Percentiles rank a stretch among this genome's conserved stretches.
Evolutionary conservation across 768 basidiomycete genomes (phyloP).

Genomic region (Clavulina sp.): DNA sequence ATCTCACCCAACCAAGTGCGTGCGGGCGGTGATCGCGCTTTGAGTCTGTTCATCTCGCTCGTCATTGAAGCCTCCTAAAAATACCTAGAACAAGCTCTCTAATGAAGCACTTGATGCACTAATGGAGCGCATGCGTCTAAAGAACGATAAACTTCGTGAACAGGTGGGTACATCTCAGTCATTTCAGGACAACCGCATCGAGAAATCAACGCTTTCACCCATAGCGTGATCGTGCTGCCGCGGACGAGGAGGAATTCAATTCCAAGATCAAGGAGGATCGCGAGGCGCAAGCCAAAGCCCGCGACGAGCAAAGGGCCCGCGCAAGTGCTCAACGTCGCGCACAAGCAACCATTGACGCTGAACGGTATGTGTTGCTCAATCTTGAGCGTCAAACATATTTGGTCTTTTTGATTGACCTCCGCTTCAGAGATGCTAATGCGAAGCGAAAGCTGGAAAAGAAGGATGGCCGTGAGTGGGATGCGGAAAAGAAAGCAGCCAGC

Average conservation of each 20-base stretch:
- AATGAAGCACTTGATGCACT: conserved; percentile 50
- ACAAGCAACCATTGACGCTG: conserved; percentile 49
- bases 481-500: conserved; percentile 37
- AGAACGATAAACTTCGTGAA: conserved; percentile 64
- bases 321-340: conserved; percentile 47
- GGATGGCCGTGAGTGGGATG: conserved; percentile 69
- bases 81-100: conserved; percentile 41
- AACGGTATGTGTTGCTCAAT: conserved; percentile 14
- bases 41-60: no score
- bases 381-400: conserved; percentile 2
- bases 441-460: conserved; percentile 68
- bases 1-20: no score
- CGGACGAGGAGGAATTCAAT: conserved; percentile 64
- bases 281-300: conserved; percentile 34
- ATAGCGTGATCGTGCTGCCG: conserved; percentile 46
- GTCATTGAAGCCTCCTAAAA: conserved; percentile 4
- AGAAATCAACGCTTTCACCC: neutral
- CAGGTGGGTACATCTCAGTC: conserved; percentile 26
- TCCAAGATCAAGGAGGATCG: conserved; percentile 42
- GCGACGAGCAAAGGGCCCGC: conserved; percentile 51
- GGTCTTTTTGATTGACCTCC: neutral
- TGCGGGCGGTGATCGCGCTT: no score
- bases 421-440: conserved; percentile 51
- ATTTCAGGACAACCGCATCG: neutral
- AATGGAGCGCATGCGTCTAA: conserved; percentile 51